These are phyloP conservation scores for Caloboletus firmus DNA, from an alignment of 1,284 basidiomycete genomes.

Conservation along the genomic window DNA sequence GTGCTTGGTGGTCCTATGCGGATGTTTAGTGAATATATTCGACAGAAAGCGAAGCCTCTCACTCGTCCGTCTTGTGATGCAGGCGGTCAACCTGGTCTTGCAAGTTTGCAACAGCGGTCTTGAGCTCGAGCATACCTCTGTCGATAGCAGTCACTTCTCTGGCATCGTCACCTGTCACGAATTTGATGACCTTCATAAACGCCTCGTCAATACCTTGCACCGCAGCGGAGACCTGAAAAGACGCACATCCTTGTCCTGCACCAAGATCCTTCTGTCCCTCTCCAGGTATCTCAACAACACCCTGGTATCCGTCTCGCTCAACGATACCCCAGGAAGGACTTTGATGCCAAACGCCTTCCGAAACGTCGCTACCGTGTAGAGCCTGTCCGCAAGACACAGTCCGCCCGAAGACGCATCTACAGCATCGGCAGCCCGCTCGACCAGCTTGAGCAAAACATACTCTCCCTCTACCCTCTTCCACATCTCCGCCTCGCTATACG, in stretches of 20 bases:
- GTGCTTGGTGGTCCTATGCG: conserved; percentile 61
- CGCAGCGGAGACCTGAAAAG: not conserved
- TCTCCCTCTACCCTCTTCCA: conserved; percentile 69
- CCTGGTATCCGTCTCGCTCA: conserved; percentile 63
- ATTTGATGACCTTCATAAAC: conserved; percentile 68
- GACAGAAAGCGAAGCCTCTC: conserved; percentile 16
- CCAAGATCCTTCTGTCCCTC: conserved; percentile 67
- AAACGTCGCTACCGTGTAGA: conserved; percentile 70
- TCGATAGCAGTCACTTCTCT: conserved; percentile 69
- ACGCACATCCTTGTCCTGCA: conserved; percentile 65
- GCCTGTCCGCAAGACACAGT: conserved; percentile 56
- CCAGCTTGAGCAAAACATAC: conserved; percentile 68
- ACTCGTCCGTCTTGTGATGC: conserved; percentile 70
- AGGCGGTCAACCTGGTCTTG: conserved; percentile 65
- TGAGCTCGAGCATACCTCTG: conserved; percentile 71
- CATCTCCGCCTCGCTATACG: conserved; percentile 57
- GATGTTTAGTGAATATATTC: not conserved
- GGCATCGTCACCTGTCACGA: conserved; percentile 48
- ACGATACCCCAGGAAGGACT: conserved; percentile 42
- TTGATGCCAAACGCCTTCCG: conserved; percentile 53
- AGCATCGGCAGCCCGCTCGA: conserved; percentile 66
- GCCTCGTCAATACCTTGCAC: not conserved
- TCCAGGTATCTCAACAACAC: conserved; percentile 77
- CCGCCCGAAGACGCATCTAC: conserved; percentile 56
- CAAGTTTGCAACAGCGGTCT: conserved; percentile 63